Evolutionary conservation across 495 filamentous ascomycete species (phyloP).

Genomic region (Xylaria venustula): DNA sequence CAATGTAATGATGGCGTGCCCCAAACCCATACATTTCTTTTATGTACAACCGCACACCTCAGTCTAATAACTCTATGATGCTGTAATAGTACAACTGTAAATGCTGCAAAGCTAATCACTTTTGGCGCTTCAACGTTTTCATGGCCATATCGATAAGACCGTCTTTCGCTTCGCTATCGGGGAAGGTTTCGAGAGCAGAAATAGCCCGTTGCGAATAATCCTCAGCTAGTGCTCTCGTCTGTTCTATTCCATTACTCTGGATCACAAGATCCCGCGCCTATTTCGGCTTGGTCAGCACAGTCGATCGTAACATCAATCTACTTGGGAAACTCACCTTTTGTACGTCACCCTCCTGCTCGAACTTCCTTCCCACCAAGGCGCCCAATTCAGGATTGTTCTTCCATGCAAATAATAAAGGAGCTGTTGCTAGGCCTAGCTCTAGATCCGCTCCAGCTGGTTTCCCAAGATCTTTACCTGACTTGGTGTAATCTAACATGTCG

Average conservation of each 20-base stretch:
- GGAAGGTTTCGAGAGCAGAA: constrained; percentile 74
- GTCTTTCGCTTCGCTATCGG: constrained; percentile 86
- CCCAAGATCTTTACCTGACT: constrained; percentile 77
- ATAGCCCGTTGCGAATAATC: constrained; percentile 90
- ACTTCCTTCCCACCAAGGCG: constrained; percentile 87
- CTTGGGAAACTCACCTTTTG: constrained; percentile 57
- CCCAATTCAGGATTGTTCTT: constrained; percentile 84
- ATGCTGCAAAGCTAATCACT: constrained; percentile 48
- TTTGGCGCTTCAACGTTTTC: constrained; percentile 85
- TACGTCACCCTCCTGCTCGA: constrained; percentile 78
- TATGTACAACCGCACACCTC: constrained; percentile 15
- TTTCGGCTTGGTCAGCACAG: constrained; percentile 4
- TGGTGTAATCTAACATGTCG: constrained; percentile 96
- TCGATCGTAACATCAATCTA: background rate
- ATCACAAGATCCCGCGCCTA: constrained; percentile 84
- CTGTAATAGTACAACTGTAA: constrained; percentile 1
- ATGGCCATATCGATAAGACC: constrained; percentile 90
- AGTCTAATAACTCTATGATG: constrained; percentile 14
- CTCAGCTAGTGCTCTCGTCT: constrained; percentile 84
- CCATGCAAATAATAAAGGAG: constrained; percentile 94
- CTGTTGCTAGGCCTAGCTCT: constrained; percentile 92
- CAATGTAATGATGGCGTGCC: background rate
- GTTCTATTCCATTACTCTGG: constrained; percentile 80
- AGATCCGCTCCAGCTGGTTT: constrained; percentile 95
- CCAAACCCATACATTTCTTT: background rate